phyloP scores from a whole-genome alignment of 305 asterid genomes.

The Fraxinus nigra region DNA sequence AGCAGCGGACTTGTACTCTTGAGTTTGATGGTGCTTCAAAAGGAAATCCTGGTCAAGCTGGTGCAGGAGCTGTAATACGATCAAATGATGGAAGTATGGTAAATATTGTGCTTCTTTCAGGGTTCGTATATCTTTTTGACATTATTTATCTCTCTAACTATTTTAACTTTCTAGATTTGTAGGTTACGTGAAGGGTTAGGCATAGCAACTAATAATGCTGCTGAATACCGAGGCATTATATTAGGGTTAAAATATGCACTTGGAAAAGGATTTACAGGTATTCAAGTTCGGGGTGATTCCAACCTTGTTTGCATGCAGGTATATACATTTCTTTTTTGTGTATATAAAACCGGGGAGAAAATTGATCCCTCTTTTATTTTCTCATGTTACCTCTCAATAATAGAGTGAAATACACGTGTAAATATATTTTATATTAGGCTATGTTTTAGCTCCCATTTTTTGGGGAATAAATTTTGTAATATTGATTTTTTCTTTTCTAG shows the following conservation, averaged over 20 bases:
- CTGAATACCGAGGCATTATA: slow-evolving; percentile 91
- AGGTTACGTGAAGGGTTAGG: slow-evolving; percentile 93
- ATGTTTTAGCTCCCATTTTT: neutral
- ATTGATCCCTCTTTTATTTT: neutral
- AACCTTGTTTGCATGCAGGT: slow-evolving; percentile 99
- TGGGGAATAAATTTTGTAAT: neutral
- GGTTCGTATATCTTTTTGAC: neutral
- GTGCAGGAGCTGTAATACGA: slow-evolving; percentile 90
- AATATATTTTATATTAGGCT: neutral
- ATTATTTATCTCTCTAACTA: slow-evolving; percentile 21
- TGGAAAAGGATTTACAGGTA: slow-evolving; percentile 71
- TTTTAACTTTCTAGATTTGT: slow-evolving; percentile 55
- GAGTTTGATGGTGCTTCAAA: slow-evolving; percentile 98
- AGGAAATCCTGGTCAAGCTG: slow-evolving; percentile 98
- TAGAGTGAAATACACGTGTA: neutral
- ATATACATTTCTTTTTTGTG: slow-evolving; percentile 7
- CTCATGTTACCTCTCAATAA: neutral
- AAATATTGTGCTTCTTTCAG: slow-evolving; percentile 19
- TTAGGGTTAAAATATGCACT: slow-evolving; percentile 82
- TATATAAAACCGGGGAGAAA: neutral
- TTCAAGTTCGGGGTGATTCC: slow-evolving; percentile 94
- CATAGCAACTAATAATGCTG: slow-evolving; percentile 78
- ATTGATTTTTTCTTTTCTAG: neutral
- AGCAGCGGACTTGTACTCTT: slow-evolving; percentile 72
- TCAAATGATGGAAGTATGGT: slow-evolving; percentile 93